Evolutionary conservation across 2,329 filamentous ascomycete species (phyloP).

Genomic region (Xylariomycetidae sp.): DNA sequence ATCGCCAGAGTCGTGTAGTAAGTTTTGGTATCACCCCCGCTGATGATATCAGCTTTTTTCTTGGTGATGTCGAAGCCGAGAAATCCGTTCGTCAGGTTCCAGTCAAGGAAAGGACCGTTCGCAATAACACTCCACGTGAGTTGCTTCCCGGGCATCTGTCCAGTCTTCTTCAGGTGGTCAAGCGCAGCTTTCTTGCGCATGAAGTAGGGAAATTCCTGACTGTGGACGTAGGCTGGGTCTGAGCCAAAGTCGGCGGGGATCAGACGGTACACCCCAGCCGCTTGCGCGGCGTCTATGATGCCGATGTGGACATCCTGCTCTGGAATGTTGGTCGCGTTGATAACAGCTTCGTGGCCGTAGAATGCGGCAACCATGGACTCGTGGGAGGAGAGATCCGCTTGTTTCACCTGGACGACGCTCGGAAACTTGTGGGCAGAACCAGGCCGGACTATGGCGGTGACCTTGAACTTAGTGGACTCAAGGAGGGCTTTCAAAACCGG

Average conservation of each 20-base stretch:
- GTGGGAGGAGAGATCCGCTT: slow-evolving; percentile 1
- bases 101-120: slow-evolving; percentile 27
- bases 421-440: slow-evolving; percentile 4
- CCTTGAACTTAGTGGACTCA: slow-evolving; percentile 1
- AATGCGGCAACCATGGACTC: slow-evolving; percentile 1
- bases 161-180: slow-evolving; percentile 8
- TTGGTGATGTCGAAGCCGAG: slow-evolving; percentile 19
- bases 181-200: slow-evolving; percentile 9
- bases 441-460: slow-evolving; percentile 3
- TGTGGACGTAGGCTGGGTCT: slow-evolving; percentile 13
- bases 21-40: slow-evolving; percentile 21
- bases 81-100: slow-evolving; percentile 16
- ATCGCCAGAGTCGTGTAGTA: slow-evolving; percentile 19
- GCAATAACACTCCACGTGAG: slow-evolving; percentile 25
- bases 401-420: slow-evolving; percentile 1
- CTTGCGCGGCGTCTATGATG: neutral
- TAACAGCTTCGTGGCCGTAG: slow-evolving; percentile 3
- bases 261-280: slow-evolving; percentile 12
- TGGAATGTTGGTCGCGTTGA: slow-evolving; percentile 2
- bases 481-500: slow-evolving; percentile 4
- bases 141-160: slow-evolving; percentile 4
- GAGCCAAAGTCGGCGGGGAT: slow-evolving; percentile 24
- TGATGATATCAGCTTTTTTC: slow-evolving; percentile 14
- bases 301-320: neutral
- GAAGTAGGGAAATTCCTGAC: slow-evolving; percentile 8